Conservation (phyloP, 1,139 yeast species). For the Geotrichum cucujoidarum region DNA sequence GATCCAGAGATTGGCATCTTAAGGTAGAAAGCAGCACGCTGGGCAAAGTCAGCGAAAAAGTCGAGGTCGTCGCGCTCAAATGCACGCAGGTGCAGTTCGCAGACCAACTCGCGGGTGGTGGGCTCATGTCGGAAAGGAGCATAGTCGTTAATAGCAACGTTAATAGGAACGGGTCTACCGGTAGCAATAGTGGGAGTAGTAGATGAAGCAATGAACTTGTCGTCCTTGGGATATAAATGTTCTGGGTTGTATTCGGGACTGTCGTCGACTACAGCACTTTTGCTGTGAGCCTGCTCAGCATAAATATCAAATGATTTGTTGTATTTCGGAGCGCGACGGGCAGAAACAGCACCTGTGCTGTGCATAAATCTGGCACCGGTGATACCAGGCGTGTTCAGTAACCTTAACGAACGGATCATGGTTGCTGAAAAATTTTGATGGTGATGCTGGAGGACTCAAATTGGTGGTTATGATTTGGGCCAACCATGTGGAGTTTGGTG, state of each 20-base stretch:
- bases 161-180: slow-evolving; percentile 66
- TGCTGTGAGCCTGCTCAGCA: slow-evolving; percentile 8
- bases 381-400: background rate
- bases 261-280: slow-evolving; percentile 23
- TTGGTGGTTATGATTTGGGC: slow-evolving; percentile 1
- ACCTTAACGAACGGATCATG: slow-evolving; percentile 5
- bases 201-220: slow-evolving; percentile 27
- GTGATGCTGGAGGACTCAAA: background rate
- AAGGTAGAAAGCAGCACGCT: slow-evolving; percentile 83
- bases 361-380: background rate
- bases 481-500: background rate
- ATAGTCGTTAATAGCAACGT: slow-evolving; percentile 74
- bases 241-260: slow-evolving; percentile 21
- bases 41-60: slow-evolving; percentile 77
- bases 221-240: slow-evolving; percentile 28
- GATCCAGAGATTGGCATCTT: slow-evolving; percentile 79
- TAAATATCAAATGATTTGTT: slow-evolving; percentile 3
- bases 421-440: background rate
- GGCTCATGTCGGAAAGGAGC: slow-evolving; percentile 70
- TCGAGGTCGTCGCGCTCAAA: slow-evolving; percentile 67
- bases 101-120: slow-evolving; percentile 52
- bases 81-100: slow-evolving; percentile 63
- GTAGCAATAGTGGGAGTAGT: slow-evolving; percentile 27
- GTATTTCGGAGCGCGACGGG: background rate
- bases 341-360: background rate